phyloP scores from a whole-genome alignment of 352 stramenopile species.

The Phytopythium oedochilum region DNA sequence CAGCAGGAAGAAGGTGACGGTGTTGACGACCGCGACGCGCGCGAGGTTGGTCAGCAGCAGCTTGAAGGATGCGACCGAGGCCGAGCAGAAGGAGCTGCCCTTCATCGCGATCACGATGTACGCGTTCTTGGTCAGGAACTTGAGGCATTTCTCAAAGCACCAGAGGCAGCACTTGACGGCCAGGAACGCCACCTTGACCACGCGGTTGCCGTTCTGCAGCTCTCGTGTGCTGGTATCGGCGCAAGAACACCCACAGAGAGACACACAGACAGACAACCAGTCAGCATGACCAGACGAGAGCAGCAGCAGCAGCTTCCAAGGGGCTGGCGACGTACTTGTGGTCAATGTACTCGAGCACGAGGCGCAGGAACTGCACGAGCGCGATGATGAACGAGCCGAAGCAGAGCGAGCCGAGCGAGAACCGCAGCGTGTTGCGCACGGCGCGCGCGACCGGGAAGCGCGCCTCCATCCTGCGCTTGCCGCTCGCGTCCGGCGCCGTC shows the following conservation, averaged over 20 bases:
- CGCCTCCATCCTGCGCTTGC: slow-evolving; percentile 38
- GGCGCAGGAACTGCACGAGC: slow-evolving; percentile 93
- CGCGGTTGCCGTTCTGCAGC: slow-evolving; percentile 61
- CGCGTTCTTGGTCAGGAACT: slow-evolving; percentile 97
- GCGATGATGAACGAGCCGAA: slow-evolving; percentile 97
- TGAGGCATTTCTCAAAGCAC: slow-evolving; percentile 95
- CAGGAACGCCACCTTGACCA: slow-evolving; percentile 84
- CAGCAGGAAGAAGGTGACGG: slow-evolving; percentile 92
- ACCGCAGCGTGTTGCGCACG: slow-evolving; percentile 66
- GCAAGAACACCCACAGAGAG: no score
- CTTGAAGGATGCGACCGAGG: slow-evolving; percentile 91
- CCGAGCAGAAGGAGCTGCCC: slow-evolving; percentile 77
- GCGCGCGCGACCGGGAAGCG: slow-evolving; percentile 58
- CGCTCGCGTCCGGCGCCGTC: slow-evolving; percentile 28
- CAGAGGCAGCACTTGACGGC: slow-evolving; percentile 90
- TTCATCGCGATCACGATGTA: slow-evolving; percentile 90
- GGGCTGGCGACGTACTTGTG: slow-evolving; percentile 79
- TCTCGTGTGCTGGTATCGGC: slow-evolving; percentile 49
- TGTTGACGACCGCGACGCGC: slow-evolving; percentile 84
- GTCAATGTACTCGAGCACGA: slow-evolving; percentile 94
- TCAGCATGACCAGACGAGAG: no score
- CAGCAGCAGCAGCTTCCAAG: no score
- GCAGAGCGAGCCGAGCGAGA: slow-evolving; percentile 93
- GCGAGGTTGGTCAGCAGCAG: slow-evolving; percentile 94
- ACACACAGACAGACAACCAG: background rate